These are phyloP conservation scores for Lactuca sativa DNA, from an alignment of 129 eudicot genomes.

Conservation along the genomic window DNA sequence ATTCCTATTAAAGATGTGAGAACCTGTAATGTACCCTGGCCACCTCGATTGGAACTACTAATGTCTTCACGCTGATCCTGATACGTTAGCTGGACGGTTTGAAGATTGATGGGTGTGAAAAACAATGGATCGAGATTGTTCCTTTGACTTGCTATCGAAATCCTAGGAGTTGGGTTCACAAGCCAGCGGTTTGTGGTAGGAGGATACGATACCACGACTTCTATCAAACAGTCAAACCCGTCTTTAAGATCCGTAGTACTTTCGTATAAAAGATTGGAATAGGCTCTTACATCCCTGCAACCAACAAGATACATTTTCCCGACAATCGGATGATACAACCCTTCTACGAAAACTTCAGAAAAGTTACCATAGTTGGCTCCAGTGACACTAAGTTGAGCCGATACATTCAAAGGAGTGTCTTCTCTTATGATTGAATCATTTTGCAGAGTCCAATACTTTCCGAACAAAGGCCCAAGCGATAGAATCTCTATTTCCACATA, in stretches of 20 bases:
- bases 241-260: conserved; percentile 56
- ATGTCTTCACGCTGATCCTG: no score
- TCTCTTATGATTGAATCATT: conserved; percentile 36
- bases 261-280: background rate
- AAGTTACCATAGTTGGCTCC: conserved; percentile 44
- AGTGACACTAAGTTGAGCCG: conserved; percentile 61
- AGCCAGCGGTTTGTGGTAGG: conserved; percentile 66
- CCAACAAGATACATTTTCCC: conserved; percentile 87
- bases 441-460: conserved; percentile 52
- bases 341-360: conserved; percentile 66
- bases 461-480: conserved; percentile 76
- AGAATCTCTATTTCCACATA: conserved; percentile 65
- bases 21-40: conserved; percentile 11
- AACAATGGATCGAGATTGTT: conserved; percentile 71
- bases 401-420: conserved; percentile 59
- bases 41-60: no score
- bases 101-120: conserved; percentile 60
- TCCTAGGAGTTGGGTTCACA: conserved; percentile 64
- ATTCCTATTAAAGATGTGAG: conserved; percentile 68
- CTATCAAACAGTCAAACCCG: conserved; percentile 81
- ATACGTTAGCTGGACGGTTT: conserved; percentile 25
- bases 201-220: conserved; percentile 73
- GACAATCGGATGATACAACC: conserved; percentile 66
- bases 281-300: conserved; percentile 81
- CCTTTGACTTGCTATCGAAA: conserved; percentile 71